These are phyloP conservation scores for Emergomyces orientalis DNA, from an alignment of 2,329 filamentous ascomycete genomes.

Conservation along the genomic window DNA sequence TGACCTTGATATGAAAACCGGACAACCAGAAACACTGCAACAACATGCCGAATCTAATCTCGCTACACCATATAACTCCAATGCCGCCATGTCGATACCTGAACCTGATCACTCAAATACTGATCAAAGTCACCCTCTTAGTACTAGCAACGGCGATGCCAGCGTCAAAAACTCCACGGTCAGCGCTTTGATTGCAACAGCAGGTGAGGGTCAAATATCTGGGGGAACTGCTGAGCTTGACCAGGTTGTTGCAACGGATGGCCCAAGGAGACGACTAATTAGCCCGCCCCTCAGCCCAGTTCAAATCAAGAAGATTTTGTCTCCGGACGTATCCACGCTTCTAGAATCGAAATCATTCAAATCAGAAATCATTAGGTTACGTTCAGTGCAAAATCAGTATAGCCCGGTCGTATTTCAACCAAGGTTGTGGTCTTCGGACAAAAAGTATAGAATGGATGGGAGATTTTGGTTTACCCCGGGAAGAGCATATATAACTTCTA, in stretches of 20 bases:
- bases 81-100: background rate
- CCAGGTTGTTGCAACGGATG: background rate
- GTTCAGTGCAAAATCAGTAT: slow-evolving; percentile 35
- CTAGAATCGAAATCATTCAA: background rate
- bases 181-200: background rate
- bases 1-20: background rate
- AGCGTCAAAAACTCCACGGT: background rate
- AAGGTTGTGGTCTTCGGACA: slow-evolving; percentile 40
- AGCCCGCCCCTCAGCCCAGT: slow-evolving; percentile 35
- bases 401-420: slow-evolving; percentile 44
- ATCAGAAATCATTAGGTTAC: slow-evolving; percentile 7
- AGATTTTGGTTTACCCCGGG: slow-evolving; percentile 35
- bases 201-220: background rate
- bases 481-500: slow-evolving; percentile 4
- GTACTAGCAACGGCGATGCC: too few species aligned
- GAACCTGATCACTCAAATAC: background rate
- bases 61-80: background rate
- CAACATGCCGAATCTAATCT: background rate
- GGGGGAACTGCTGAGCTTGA: background rate
- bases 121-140: background rate
- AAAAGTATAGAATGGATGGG: slow-evolving; percentile 45
- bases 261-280: slow-evolving; percentile 22
- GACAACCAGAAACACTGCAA: background rate
- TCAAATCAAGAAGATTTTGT: slow-evolving; percentile 39
- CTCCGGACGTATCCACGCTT: slow-evolving; percentile 20